phyloP scores from a whole-genome alignment of 495 filamentous ascomycete genomes.

The Astrocystis sublimbata region DNA sequence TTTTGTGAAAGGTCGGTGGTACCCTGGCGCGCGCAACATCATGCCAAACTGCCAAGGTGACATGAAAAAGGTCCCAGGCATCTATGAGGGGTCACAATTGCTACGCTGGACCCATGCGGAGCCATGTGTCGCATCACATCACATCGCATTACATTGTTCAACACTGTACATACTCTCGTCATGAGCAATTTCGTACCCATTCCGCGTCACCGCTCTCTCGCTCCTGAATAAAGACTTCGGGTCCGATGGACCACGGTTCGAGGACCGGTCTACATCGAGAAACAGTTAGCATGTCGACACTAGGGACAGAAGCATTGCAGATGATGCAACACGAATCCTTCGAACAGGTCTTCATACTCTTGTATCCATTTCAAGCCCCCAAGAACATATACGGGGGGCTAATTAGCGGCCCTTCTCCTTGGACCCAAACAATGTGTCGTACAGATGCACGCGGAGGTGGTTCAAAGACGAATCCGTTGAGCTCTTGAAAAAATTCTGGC shows the following conservation, averaged over 20 bases:
- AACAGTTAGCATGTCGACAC: background rate
- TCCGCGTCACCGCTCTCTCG: background rate
- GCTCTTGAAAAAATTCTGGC: background rate
- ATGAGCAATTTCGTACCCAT: background rate
- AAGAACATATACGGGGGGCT: background rate
- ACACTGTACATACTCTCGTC: background rate
- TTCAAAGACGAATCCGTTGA: background rate
- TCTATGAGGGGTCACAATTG: constrained; percentile 8
- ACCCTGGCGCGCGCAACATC: background rate
- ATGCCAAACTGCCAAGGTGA: constrained; percentile 3
- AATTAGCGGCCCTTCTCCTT: background rate
- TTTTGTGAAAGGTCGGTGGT: background rate
- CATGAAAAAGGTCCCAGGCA: constrained; percentile 21
- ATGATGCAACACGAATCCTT: constrained; percentile 10
- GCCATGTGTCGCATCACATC: constrained; percentile 18
- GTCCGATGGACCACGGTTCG: background rate
- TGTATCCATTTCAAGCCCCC: constrained; percentile 3
- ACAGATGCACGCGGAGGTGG: background rate
- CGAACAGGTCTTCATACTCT: background rate
- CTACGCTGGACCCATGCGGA: constrained; percentile 9
- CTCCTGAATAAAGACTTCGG: background rate
- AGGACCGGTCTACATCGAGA: background rate
- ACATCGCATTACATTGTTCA: no score
- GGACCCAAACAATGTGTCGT: background rate
- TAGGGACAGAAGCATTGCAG: background rate